These are phyloP conservation scores for Fusarium papillatum DNA, from an alignment of 2,329 filamentous ascomycete species.

Conservation along the genomic window DNA sequence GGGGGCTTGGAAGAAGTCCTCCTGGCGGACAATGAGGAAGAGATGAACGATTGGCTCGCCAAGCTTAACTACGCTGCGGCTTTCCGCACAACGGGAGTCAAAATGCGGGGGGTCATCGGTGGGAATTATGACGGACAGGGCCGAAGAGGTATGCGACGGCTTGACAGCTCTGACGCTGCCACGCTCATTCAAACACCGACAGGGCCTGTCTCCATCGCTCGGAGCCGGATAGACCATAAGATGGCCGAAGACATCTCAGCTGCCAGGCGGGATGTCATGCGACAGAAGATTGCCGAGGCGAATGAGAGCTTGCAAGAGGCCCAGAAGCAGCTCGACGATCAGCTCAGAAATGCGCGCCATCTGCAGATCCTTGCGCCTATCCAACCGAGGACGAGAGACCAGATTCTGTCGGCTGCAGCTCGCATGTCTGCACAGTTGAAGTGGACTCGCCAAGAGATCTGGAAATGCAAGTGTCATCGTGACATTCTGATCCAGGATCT, in stretches of 20 bases:
- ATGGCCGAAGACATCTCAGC: slow-evolving; percentile 89
- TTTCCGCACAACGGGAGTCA: slow-evolving; percentile 91
- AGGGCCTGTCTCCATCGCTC: slow-evolving; percentile 80
- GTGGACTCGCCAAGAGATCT: slow-evolving; percentile 95
- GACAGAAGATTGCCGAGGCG: slow-evolving; percentile 85
- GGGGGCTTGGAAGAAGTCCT: slow-evolving; percentile 92
- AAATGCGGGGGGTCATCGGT: slow-evolving; percentile 89
- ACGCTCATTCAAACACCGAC: slow-evolving; percentile 77
- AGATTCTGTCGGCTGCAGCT: slow-evolving; percentile 86
- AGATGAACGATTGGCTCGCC: slow-evolving; percentile 97
- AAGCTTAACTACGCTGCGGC: slow-evolving; percentile 97
- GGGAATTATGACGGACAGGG: slow-evolving; percentile 88
- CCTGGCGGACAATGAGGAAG: slow-evolving; percentile 88
- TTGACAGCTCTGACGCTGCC: slow-evolving; percentile 73
- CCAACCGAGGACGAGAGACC: slow-evolving; percentile 89
- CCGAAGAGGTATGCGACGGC: slow-evolving; percentile 77
- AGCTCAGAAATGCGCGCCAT: slow-evolving; percentile 91
- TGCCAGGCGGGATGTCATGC: slow-evolving; percentile 86
- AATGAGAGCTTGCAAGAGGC: slow-evolving; percentile 81
- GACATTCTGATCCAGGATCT: slow-evolving; percentile 90
- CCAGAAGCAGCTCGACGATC: slow-evolving; percentile 84
- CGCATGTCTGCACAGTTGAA: slow-evolving; percentile 90
- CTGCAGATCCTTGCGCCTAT: slow-evolving; percentile 91
- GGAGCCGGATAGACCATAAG: slow-evolving; percentile 82
- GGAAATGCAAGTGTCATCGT: slow-evolving; percentile 90